Evolutionary conservation across 2,329 filamentous ascomycete genomes (phyloP).

Genomic region (Venturia asperata): DNA sequence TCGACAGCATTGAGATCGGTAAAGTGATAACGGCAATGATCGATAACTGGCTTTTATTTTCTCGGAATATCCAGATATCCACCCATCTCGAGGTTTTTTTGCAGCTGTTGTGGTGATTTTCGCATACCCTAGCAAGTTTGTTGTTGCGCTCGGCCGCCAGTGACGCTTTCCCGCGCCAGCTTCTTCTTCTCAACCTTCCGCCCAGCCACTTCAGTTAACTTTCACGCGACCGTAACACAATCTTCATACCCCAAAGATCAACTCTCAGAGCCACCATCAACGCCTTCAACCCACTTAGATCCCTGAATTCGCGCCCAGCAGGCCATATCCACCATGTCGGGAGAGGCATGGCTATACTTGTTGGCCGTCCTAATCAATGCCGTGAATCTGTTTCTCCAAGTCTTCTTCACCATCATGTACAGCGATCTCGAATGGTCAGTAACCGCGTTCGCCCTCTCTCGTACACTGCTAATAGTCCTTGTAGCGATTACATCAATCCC

Average conservation of each 20-base stretch:
- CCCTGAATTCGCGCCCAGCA: neutral
- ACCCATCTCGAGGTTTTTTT: neutral
- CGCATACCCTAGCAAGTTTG: neutral
- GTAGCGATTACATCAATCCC: constrained; percentile 98
- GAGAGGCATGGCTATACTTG: constrained; percentile 97
- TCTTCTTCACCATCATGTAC: constrained; percentile 99
- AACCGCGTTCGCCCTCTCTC: neutral
- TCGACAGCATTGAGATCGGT: too few species aligned
- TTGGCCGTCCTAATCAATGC: constrained; percentile 98
- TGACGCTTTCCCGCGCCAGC: neutral
- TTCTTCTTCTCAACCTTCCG: neutral
- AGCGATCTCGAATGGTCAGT: constrained; percentile 96
- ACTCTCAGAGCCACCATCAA: neutral
- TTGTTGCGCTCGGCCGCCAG: neutral
- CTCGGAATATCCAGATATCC: neutral
- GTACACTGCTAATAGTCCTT: neutral
- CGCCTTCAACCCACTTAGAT: neutral
- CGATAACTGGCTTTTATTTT: neutral
- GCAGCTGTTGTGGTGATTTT: neutral
- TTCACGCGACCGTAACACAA: constrained; percentile 12
- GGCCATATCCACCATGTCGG: constrained; percentile 63
- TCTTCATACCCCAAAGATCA: neutral
- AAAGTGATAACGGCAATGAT: too few species aligned
- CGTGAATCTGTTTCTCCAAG: constrained; percentile 98
- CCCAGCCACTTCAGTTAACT: neutral